These are phyloP conservation scores for Spergularia marina DNA, from an alignment of 148 eudicot genomes.

Conservation along the genomic window DNA sequence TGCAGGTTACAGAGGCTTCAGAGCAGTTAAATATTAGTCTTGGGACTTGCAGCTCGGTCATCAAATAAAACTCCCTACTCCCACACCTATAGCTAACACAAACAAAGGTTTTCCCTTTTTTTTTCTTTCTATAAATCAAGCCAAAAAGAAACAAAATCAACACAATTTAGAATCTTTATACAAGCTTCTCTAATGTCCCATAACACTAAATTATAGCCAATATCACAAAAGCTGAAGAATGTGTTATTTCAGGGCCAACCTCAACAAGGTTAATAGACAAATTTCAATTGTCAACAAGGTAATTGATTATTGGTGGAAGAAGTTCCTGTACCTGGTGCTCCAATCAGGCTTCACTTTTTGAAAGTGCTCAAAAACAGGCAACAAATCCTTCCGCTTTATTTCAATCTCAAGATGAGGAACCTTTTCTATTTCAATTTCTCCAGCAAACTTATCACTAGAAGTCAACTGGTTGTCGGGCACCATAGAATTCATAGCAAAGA, in stretches of 20 bases:
- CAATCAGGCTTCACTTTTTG: conserved; percentile 59
- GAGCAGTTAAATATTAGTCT: too few species aligned
- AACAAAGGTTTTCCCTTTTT: too few species aligned
- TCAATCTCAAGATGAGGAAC: conserved; percentile 60
- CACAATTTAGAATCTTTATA: neutral
- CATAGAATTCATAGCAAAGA: conserved; percentile 49
- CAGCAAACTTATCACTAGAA: conserved; percentile 32
- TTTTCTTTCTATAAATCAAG: neutral
- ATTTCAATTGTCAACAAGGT: neutral
- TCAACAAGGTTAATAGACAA: neutral
- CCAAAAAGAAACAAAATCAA: neutral
- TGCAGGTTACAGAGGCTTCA: too few species aligned
- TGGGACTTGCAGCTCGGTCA: too few species aligned
- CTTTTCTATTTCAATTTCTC: conserved; percentile 82
- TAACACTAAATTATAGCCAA: neutral
- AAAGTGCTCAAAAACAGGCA: conserved; percentile 85
- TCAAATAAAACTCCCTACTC: too few species aligned
- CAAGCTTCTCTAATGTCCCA: neutral
- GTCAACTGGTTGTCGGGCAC: conserved; percentile 24
- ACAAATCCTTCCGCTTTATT: conserved; percentile 70
- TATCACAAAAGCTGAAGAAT: neutral
- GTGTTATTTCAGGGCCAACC: neutral
- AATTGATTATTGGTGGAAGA: neutral
- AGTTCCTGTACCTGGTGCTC: conserved; percentile 49
- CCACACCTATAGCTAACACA: too few species aligned